Evolutionary conservation across 2,329 filamentous ascomycete genomes (phyloP).

Genomic region (Talaromyces rugulosus): DNA sequence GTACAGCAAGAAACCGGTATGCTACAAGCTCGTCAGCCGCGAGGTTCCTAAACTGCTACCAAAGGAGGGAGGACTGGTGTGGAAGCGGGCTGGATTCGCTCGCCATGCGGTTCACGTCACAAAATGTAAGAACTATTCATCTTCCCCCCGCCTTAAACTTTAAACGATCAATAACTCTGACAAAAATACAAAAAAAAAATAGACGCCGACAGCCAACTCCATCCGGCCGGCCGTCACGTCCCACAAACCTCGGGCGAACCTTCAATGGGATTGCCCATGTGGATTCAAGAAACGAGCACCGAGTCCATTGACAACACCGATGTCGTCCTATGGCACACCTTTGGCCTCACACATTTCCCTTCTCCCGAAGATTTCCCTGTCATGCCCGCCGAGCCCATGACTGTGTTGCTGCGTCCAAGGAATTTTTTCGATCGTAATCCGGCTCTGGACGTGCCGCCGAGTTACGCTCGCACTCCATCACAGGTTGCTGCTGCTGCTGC

Average conservation of each 20-base stretch:
- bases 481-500: constrained; percentile 51
- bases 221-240: constrained; percentile 81
- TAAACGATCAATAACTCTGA: background rate
- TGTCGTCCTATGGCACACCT: constrained; percentile 90
- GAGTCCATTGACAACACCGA: constrained; percentile 73
- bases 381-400: constrained; percentile 86
- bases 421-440: constrained; percentile 82
- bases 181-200: constrained; percentile 8
- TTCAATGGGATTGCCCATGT: constrained; percentile 66
- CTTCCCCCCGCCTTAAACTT: constrained; percentile 8
- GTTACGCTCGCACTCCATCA: constrained; percentile 67
- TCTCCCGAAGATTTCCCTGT: constrained; percentile 86
- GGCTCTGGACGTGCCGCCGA: constrained; percentile 74
- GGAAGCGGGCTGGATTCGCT: constrained; percentile 86
- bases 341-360: constrained; percentile 86
- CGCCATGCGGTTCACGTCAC: constrained; percentile 85
- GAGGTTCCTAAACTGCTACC: constrained; percentile 76
- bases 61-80: constrained; percentile 75
- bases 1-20: constrained; percentile 76
- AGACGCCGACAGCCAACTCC: constrained; percentile 78
- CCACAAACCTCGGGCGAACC: constrained; percentile 82
- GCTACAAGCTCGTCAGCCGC: constrained; percentile 84
- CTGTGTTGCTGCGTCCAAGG: constrained; percentile 68
- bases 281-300: constrained; percentile 65
- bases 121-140: constrained; percentile 59